Percentiles rank a stretch among this genome's conserved stretches.
Evolutionary conservation across 2,329 filamentous ascomycete genomes (phyloP).

Genomic region (Aquanectria penicillioides): DNA sequence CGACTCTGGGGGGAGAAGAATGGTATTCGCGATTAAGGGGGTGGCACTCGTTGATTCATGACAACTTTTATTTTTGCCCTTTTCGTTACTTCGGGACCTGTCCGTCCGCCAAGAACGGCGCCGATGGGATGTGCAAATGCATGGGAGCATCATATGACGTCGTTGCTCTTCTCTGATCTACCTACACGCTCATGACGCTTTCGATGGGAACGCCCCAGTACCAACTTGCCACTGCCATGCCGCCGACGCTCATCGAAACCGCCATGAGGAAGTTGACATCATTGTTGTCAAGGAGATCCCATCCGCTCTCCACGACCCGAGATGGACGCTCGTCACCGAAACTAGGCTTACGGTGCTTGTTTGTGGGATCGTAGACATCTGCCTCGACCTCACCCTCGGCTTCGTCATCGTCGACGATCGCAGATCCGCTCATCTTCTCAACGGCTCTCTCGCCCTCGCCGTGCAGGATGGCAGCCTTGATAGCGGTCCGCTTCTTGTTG

Average conservation of each 20-base stretch:
- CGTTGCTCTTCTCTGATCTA: conserved; percentile 21
- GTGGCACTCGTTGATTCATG: not conserved
- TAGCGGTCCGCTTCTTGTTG: conserved; percentile 47
- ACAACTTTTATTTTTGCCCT: conserved; percentile 23
- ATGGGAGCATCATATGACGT: conserved; percentile 40
- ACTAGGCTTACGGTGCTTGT: conserved; percentile 61
- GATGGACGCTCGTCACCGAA: conserved; percentile 68
- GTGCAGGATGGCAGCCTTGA: conserved; percentile 53
- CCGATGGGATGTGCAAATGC: too few relatives aligned
- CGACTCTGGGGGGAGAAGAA: too few relatives aligned
- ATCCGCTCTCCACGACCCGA: conserved; percentile 71
- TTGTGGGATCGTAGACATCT: conserved; percentile 59
- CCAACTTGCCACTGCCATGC: conserved; percentile 73
- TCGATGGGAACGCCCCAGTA: conserved; percentile 67
- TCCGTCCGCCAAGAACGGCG: conserved; percentile 3
- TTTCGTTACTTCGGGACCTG: not conserved
- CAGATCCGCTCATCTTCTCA: conserved; percentile 47
- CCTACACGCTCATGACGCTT: conserved; percentile 50
- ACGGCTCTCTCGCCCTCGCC: conserved; percentile 57
- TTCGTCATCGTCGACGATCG: conserved; percentile 49
- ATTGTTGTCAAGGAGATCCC: conserved; percentile 91
- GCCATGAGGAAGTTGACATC: conserved; percentile 96
- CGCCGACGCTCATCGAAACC: conserved; percentile 78
- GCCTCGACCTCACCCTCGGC: conserved; percentile 48
- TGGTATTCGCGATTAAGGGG: too few relatives aligned